Conservation (phyloP, 305 asterid genomes). For the Andrographis paniculata region DNA sequence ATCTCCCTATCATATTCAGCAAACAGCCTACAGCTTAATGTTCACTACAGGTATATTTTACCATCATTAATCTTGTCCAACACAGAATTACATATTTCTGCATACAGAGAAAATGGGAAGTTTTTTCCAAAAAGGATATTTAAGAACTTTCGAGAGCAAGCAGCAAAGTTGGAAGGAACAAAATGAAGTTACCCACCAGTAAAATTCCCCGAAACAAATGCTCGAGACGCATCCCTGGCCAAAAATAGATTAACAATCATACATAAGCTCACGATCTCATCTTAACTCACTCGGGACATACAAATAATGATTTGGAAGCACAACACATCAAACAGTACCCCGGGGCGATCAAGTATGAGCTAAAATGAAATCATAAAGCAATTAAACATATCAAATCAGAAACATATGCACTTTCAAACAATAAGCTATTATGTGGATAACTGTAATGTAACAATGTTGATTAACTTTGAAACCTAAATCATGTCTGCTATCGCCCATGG, state of each 20-base stretch:
- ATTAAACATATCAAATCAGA: slow-evolving; percentile 1
- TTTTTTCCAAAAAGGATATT: too few relatives aligned
- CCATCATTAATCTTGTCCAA: slow-evolving; percentile 4
- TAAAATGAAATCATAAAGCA: too few relatives aligned
- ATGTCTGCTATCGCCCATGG: not conserved
- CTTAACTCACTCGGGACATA: not conserved
- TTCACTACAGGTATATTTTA: not conserved
- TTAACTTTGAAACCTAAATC: not conserved
- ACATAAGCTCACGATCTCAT: slow-evolving; percentile 11
- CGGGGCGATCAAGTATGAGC: too few relatives aligned
- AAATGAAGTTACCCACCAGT: slow-evolving; percentile 37
- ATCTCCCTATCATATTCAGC: not conserved
- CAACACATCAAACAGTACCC: too few relatives aligned
- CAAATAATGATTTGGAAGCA: slow-evolving; percentile 1
- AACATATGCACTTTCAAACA: not conserved
- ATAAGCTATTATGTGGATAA: too few relatives aligned
- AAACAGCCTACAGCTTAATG: slow-evolving; percentile 4
- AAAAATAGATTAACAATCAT: slow-evolving; percentile 10
- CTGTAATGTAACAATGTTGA: too few relatives aligned
- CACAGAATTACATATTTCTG: slow-evolving; percentile 8
- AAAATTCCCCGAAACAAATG: slow-evolving; percentile 89
- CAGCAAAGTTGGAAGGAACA: slow-evolving; percentile 4
- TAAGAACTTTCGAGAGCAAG: too few relatives aligned
- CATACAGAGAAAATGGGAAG: too few relatives aligned
- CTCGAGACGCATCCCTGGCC: slow-evolving; percentile 87